Evolutionary conservation across 768 basidiomycete genomes (phyloP).

Genomic region (Tephrocybe sp.): DNA sequence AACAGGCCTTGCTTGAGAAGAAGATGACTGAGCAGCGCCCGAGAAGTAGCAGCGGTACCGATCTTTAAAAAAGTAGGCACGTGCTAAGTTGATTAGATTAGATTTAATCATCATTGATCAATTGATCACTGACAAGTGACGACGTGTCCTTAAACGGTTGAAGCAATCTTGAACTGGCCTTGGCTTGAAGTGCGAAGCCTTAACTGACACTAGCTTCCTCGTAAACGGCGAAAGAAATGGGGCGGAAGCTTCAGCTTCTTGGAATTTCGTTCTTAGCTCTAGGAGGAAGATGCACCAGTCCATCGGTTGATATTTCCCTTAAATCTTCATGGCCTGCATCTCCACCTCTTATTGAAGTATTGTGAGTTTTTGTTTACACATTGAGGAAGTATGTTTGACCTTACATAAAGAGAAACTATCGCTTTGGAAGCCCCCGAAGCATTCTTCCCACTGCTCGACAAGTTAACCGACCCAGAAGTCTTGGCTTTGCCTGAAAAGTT

Average conservation of each 20-base stretch:
- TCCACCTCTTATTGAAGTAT: slow-evolving; percentile 59
- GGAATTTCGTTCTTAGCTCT: slow-evolving; percentile 13
- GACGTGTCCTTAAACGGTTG: neutral
- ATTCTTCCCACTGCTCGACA: slow-evolving; percentile 77
- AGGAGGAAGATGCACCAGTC: slow-evolving; percentile 22
- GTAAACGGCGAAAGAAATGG: slow-evolving; percentile 7
- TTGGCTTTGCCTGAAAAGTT: slow-evolving; percentile 32
- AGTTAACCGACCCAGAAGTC: slow-evolving; percentile 53
- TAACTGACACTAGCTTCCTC: neutral
- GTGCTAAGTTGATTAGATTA: slow-evolving; percentile 19
- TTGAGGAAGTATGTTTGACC: neutral
- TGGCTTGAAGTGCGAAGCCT: neutral
- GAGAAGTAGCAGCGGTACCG: neutral
- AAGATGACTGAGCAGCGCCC: slow-evolving; percentile 13
- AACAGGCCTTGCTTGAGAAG: neutral
- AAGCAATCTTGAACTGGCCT: slow-evolving; percentile 2
- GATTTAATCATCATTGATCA: slow-evolving; percentile 12
- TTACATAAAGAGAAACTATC: slow-evolving; percentile 69
- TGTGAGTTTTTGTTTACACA: slow-evolving; percentile 42
- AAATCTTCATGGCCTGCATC: slow-evolving; percentile 69
- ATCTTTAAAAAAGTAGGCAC: slow-evolving; percentile 17
- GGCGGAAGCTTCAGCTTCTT: slow-evolving; percentile 17
- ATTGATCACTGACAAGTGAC: neutral
- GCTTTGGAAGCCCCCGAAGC: slow-evolving; percentile 66
- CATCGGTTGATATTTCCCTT: slow-evolving; percentile 59